A percentile compares a stretch with the other conserved stretches of the same genome.
These are phyloP conservation scores for Hansenula lynferdii DNA, from an alignment of 1,139 yeast genomes.

Conservation along the genomic window DNA sequence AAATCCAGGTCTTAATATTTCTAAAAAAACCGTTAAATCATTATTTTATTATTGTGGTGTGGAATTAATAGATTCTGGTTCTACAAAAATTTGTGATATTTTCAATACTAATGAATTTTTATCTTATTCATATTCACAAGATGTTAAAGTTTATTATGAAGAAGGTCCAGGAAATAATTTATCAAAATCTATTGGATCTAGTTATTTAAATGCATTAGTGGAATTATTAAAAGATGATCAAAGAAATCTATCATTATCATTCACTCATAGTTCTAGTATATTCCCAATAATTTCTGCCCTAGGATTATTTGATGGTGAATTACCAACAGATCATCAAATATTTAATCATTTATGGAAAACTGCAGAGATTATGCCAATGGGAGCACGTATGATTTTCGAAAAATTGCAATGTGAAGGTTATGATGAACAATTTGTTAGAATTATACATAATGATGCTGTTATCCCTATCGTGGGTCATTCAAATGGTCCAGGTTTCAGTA, in stretches of 20 bases:
- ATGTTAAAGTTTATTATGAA: slow-evolving; percentile 44
- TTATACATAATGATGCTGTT: slow-evolving; percentile 56
- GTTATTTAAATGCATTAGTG: slow-evolving; percentile 41
- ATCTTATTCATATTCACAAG: slow-evolving; percentile 40
- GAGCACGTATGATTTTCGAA: slow-evolving; percentile 50
- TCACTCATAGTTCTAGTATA: slow-evolving; percentile 59
- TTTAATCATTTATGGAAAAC: slow-evolving; percentile 42
- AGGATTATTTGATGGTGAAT: slow-evolving; percentile 39
- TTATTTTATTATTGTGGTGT: slow-evolving; percentile 51
- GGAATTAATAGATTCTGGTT: slow-evolving; percentile 50
- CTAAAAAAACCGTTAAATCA: slow-evolving; percentile 35
- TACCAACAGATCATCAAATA: slow-evolving; percentile 31
- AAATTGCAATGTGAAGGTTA: slow-evolving; percentile 37
- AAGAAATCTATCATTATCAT: slow-evolving; percentile 35
- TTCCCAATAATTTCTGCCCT: slow-evolving; percentile 45
- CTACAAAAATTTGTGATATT: slow-evolving; percentile 48
- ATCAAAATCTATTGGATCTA: slow-evolving; percentile 42
- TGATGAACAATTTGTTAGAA: slow-evolving; percentile 40
- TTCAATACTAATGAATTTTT: slow-evolving; percentile 54
- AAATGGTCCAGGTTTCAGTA: slow-evolving; percentile 59
- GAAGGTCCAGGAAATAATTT: slow-evolving; percentile 49
- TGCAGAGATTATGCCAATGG: slow-evolving; percentile 49
- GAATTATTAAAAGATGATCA: slow-evolving; percentile 21
- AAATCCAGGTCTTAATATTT: slow-evolving; percentile 39
- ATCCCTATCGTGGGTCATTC: slow-evolving; percentile 48